Evolutionary conservation across 2,329 filamentous ascomycete genomes (phyloP).

Genomic region (Fusarium sp.): DNA sequence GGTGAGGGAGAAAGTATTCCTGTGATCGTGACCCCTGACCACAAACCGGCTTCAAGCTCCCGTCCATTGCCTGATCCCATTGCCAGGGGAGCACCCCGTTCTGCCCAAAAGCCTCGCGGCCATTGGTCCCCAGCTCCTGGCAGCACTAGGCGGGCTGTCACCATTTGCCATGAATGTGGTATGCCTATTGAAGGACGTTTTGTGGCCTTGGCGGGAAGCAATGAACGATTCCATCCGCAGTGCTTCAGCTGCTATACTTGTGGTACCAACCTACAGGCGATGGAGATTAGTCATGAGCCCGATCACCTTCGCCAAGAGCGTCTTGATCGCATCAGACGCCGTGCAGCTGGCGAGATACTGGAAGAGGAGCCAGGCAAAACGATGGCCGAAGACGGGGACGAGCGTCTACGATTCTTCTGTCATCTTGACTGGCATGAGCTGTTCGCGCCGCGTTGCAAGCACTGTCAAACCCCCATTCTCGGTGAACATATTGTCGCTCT

Average conservation of each 20-base stretch:
- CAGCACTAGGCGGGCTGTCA: slow-evolving; percentile 66
- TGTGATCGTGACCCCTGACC: slow-evolving; percentile 62
- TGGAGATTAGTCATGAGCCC: slow-evolving; percentile 96
- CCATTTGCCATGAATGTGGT: slow-evolving; percentile 85
- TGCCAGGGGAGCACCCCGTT: slow-evolving; percentile 50
- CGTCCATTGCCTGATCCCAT: slow-evolving; percentile 62
- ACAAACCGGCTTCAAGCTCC: slow-evolving; percentile 44
- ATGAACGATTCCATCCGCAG: slow-evolving; percentile 87
- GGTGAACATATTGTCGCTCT: slow-evolving; percentile 95
- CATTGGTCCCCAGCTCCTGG: slow-evolving; percentile 71
- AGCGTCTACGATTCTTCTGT: slow-evolving; percentile 87
- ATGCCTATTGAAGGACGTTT: slow-evolving; percentile 91
- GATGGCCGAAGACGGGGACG: slow-evolving; percentile 78
- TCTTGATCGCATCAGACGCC: slow-evolving; percentile 76
- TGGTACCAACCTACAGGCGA: slow-evolving; percentile 87
- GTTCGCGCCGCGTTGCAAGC: slow-evolving; percentile 92
- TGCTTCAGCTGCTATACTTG: slow-evolving; percentile 94
- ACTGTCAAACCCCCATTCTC: slow-evolving; percentile 95
- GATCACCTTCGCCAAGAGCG: slow-evolving; percentile 77
- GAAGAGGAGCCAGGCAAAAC: slow-evolving; percentile 73
- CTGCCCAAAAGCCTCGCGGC: slow-evolving; percentile 58
- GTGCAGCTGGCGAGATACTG: slow-evolving; percentile 68
- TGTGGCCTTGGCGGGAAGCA: slow-evolving; percentile 80
- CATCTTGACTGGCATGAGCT: slow-evolving; percentile 98
- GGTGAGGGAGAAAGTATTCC: slow-evolving; percentile 53